Evolutionary conservation across 1,139 yeast species (phyloP), one percentile per base, ranked within the genome.

Genomic region (Debaryomyces singareniensis): DNA sequence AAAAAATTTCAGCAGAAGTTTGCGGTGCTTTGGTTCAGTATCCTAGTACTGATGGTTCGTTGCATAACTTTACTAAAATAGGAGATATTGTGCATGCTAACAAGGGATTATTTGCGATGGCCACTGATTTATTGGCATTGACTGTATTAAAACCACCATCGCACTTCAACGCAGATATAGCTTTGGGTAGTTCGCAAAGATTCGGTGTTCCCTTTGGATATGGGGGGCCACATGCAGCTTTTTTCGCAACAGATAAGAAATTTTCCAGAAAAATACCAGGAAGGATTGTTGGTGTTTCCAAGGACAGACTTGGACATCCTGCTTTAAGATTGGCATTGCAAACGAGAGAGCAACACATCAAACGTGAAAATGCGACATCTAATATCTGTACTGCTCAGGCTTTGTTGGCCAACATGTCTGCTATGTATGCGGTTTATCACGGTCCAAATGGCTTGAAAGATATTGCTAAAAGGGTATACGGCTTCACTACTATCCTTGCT

Each of bases 201-300:
- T 86, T 91, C 46, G 98, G 98, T 49, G 96, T 91, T 27, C 97
- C 98, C 34, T 75, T 89, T 61, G 98, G 97, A 10, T 91, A 79
- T 51, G 98, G 98, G 50, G 98, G 98, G 20, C 98, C 98, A 4
- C 98, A 91, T 55, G 98, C 98, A 31, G 98, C 96, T 1, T 91
- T 86, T 63, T 89, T 91, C 49, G 86, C 97, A 11, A 94, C 93
- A 29, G 69, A 77, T 15, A 72, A 77, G 38, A 71, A 76, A 38
- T 72, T 83, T 49, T 84, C 86, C 51, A 77, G 98, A 55, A 89
- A 89, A 57, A 86, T 91, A 55, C 98, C 98, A 3, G 98, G 98
- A 27, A 76, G 98, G 63, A 74, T 91, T 35, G 91, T 91, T 34
- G 98, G 98, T 50, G 78, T 85, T 32, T 78, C 95, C 29, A 86